Evolutionary conservation across 495 filamentous ascomycete species (phyloP), one percentile per base, ranked within the genome.

Genomic region (Talaromyces adpressus): DNA sequence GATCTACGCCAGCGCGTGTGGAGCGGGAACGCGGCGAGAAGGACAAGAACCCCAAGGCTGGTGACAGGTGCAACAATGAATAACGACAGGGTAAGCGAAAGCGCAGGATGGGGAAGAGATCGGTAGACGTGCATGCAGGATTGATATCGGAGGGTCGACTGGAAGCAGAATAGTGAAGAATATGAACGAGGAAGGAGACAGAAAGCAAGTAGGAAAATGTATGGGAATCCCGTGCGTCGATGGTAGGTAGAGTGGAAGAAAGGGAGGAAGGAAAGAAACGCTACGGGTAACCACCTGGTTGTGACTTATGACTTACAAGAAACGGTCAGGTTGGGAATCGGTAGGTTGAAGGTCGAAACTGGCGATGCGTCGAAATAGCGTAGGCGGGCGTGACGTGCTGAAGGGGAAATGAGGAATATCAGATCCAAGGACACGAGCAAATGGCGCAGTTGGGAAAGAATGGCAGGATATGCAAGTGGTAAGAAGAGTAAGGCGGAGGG

Each of bases 141-240:
- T 49, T 49, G 45, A 49, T 45, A 45, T 45, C 41, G 6, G 41
- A 45, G 41, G 16, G 45, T 5, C 45, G 45, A 49, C n/a, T 49
- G 18, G 34, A 30, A 6, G 30, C 6, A 59, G 34, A 18, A 59
- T 23, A 20, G 29, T 34, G 57, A 59, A 41, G 61, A 64, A 66
- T 56, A 63, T 59, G 66, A 53, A 62, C 62, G 65, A 60, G 65
- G 36, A 64, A 64, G 63, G 63, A 66, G 65, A 68, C 29, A 65
- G 60, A 63, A 61, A 68, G 64, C 41, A 64, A 61, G 63, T 66
- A 65, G 66, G 66, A 63, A 68, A 71, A 41, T 11, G 32, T 11
- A 36, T 36, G 60, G 12, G 27, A 62, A 20, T 25, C 47, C 8
- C 7, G 41, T 53, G 18, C 41, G 23, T 25, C 16, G 41, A 30